These are phyloP conservation scores for Gynostemma pentaphyllum DNA, from an alignment of 306 rosid genomes.

Conservation along the genomic window DNA sequence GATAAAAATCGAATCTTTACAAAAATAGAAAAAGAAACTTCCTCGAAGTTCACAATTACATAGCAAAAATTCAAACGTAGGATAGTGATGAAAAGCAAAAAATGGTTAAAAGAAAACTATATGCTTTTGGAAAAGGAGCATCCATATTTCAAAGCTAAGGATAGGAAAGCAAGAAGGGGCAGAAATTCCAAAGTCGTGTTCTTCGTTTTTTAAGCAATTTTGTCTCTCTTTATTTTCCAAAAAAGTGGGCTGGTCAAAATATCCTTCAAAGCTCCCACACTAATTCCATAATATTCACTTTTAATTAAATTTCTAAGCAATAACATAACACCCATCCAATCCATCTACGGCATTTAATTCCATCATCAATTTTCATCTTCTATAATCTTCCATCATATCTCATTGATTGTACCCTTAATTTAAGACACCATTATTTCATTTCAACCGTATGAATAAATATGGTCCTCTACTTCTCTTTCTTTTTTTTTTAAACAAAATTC, in stretches of 20 bases:
- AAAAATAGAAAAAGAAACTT: neutral
- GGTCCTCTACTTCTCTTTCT: too few species aligned
- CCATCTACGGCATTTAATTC: slow-evolving; percentile 9
- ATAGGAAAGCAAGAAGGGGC: neutral
- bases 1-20: neutral
- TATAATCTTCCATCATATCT: slow-evolving; percentile 1
- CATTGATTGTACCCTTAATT: neutral
- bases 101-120: neutral
- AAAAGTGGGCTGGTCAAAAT: neutral
- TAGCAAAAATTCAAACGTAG: neutral
- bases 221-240: neutral
- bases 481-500: too few species aligned
- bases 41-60: neutral
- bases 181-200: neutral
- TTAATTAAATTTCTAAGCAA: too few species aligned
- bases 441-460: neutral
- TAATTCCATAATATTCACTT: too few species aligned
- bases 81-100: too few species aligned
- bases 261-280: neutral
- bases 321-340: too few species aligned
- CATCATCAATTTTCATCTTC: slow-evolving; percentile 6
- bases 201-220: neutral
- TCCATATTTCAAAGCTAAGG: neutral
- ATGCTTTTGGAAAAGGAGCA: slow-evolving; percentile 9
- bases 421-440: neutral